Base-by-base conservation (phyloP, 2,329 filamentous ascomycete species). In the Aspergillus niger region DNA sequence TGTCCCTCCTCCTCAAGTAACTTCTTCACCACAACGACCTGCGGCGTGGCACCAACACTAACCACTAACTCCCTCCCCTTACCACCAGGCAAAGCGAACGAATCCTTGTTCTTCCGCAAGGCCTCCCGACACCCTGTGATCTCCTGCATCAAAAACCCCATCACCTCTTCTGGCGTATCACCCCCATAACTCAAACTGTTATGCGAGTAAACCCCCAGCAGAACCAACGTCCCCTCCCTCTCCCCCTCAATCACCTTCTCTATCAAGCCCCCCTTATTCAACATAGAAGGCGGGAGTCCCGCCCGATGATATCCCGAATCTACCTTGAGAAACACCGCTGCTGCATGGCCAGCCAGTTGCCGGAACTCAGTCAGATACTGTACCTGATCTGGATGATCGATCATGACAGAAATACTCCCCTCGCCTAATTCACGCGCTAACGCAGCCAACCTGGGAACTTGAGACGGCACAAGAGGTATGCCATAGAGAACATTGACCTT, bases 31-130 rank as follows among this genome's bases (percentile, higher is more conserved):
- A 86, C 83, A 0, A 87, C 86, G 1, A 88, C 86, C 0, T 90
- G 92, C 0, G 91, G 91, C 17, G 91, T 91, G 0, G 91, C 91
- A 5, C 91, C 91, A 0, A 92, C 87, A 0, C 88, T 91, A 2
- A 94, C 79, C 0, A 86, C 79, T 15, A 84, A 66, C 53, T 76
- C 77, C 2, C 64, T 59, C 2, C 63, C 62, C 11, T 55, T 56
- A 13, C 63, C 62, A 13, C 57, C 54, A 11, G 63, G 61, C 24
- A 63, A 15, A 2, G 32, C 2, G 11, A 36, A 39, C 17, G 65
- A 28, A 38, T 62, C 53, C 3, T 58, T 22, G 47, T 70, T 66
- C n/a, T 61, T 58, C 17, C 67, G 59, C 41, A 74, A 50, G 61
- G 75, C 66, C 67, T 73, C 55, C 57, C 66, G 51, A 71, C 77